A percentile compares a stretch with the other conserved stretches of the same genome.
These are phyloP conservation scores for Trichoderma parareesei DNA, from an alignment of 495 filamentous ascomycete genomes.

Conservation along the genomic window DNA sequence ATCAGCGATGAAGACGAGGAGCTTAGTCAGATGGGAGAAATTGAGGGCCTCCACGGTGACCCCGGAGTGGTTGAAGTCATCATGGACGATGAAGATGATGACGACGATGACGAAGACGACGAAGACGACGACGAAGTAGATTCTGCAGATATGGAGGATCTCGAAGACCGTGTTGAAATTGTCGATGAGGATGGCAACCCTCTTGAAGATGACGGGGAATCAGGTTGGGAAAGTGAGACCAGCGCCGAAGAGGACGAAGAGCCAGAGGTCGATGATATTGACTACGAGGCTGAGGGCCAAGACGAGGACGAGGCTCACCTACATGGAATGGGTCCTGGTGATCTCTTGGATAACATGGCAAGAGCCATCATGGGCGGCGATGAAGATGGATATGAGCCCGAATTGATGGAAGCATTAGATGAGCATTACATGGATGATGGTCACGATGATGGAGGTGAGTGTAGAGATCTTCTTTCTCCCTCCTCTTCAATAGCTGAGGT, in stretches of 20 bases:
- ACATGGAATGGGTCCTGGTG: slow-evolving; percentile 21
- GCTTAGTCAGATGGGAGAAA: slow-evolving; percentile 64
- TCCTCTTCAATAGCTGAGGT: background rate
- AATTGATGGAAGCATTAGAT: slow-evolving; percentile 40
- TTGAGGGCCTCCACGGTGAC: slow-evolving; percentile 80
- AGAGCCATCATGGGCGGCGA: slow-evolving; percentile 56
- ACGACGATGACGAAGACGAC: slow-evolving; percentile 54
- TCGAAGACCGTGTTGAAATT: slow-evolving; percentile 47
- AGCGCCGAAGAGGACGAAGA: slow-evolving; percentile 48
- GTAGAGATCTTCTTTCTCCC: slow-evolving; percentile 16
- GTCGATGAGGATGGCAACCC: slow-evolving; percentile 47
- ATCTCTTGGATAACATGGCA: slow-evolving; percentile 46
- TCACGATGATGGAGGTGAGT: slow-evolving; percentile 50
- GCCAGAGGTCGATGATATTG: slow-evolving; percentile 40
- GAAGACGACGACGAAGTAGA: slow-evolving; percentile 46
- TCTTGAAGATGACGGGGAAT: slow-evolving; percentile 43
- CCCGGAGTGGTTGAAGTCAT: slow-evolving; percentile 73
- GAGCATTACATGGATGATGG: slow-evolving; percentile 64
- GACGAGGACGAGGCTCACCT: slow-evolving; percentile 33
- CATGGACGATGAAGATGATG: slow-evolving; percentile 68
- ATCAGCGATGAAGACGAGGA: slow-evolving; percentile 88
- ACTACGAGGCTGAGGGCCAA: slow-evolving; percentile 39
- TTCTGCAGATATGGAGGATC: slow-evolving; percentile 43
- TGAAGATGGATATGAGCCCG: slow-evolving; percentile 43
- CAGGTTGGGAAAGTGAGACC: slow-evolving; percentile 50